These are phyloP conservation scores for Diplogelasinospora grovesii DNA, from an alignment of 495 filamentous ascomycete genomes.

Conservation along the genomic window DNA sequence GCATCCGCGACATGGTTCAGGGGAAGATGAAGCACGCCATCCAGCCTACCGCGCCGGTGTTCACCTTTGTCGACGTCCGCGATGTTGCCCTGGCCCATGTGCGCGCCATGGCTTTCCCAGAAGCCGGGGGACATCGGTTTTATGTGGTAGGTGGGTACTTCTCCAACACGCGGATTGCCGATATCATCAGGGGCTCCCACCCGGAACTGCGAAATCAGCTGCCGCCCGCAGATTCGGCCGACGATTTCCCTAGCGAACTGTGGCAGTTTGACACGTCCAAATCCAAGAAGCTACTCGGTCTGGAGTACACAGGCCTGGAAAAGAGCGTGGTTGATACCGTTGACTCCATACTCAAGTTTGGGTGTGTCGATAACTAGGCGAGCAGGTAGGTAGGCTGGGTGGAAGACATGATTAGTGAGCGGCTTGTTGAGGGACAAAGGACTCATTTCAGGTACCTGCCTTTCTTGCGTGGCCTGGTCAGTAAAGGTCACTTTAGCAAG, in stretches of 20 bases:
- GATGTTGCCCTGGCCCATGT: constrained; percentile 42
- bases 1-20: constrained; percentile 33
- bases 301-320: constrained; percentile 32
- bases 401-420: background rate
- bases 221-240: constrained; percentile 14
- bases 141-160: constrained; percentile 38
- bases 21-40: constrained; percentile 25
- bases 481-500: too few relatives aligned
- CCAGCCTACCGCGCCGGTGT: constrained; percentile 34
- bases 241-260: constrained; percentile 33
- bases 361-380: too few relatives aligned
- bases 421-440: too few relatives aligned
- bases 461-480: too few relatives aligned
- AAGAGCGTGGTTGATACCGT: constrained; percentile 36
- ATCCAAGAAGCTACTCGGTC: constrained; percentile 28
- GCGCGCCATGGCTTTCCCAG: constrained; percentile 29
- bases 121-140: constrained; percentile 38
- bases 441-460: too few relatives aligned
- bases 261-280: constrained; percentile 32
- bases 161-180: constrained; percentile 34
- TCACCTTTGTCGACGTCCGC: constrained; percentile 43
- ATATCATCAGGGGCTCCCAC: constrained; percentile 19
- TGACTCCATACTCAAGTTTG: constrained; percentile 17
- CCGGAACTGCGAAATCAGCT: constrained; percentile 20
- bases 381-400: too few relatives aligned